These are phyloP conservation scores for Parathielavia hyrcaniae DNA, from an alignment of 495 filamentous ascomycete genomes.

Conservation along the genomic window DNA sequence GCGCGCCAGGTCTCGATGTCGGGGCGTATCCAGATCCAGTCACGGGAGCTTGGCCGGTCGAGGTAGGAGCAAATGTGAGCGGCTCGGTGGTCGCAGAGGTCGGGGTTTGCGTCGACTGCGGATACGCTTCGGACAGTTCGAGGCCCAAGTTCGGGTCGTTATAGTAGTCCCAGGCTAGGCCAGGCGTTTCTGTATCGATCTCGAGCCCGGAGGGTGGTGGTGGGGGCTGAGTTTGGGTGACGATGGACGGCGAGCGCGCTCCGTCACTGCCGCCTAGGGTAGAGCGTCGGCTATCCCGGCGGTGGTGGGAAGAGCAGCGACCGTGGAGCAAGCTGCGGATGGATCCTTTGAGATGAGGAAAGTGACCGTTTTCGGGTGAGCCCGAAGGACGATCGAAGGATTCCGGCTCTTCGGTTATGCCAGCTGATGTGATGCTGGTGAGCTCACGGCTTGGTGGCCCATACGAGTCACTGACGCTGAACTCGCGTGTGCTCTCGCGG, in stretches of 20 bases:
- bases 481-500: constrained; percentile 26
- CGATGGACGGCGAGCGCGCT: constrained; percentile 25
- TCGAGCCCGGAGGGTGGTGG: constrained; percentile 17
- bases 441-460: constrained; percentile 25
- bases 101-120: constrained; percentile 11
- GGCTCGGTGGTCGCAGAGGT: constrained; percentile 13
- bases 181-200: constrained; percentile 26
- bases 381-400: constrained; percentile 20
- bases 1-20: constrained; percentile 9
- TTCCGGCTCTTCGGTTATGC: constrained; percentile 33
- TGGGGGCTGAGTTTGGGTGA: constrained; percentile 16
- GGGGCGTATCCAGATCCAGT: constrained; percentile 3
- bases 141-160: constrained; percentile 25
- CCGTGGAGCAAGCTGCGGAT: constrained; percentile 24
- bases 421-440: constrained; percentile 22
- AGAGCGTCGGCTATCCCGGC: constrained; percentile 29
- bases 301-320: constrained; percentile 20
- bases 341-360: constrained; percentile 23
- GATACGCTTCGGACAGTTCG: constrained; percentile 12
- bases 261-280: constrained; percentile 20
- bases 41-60: constrained; percentile 9
- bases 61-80: constrained; percentile 6
- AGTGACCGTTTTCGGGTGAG: constrained; percentile 15
- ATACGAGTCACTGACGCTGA: constrained; percentile 29
- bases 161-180: constrained; percentile 32